Conservation (phyloP, 805 yeast genomes). For the Ogataea philodendri region DNA sequence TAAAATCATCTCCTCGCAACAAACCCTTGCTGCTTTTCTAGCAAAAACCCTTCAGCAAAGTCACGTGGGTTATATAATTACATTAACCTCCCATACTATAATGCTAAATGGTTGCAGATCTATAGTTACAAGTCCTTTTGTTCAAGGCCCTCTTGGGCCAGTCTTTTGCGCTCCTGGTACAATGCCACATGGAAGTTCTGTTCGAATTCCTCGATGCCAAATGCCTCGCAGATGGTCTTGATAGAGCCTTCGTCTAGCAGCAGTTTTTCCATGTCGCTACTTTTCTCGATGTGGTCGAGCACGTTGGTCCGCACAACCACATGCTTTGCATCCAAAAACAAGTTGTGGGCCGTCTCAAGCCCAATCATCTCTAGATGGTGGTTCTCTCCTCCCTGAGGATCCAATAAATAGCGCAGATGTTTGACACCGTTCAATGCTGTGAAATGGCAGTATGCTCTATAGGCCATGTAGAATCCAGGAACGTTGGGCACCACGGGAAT, state of each 20-base stretch:
- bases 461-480: conserved; percentile 84
- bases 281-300: conserved; percentile 14
- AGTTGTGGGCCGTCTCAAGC: conserved; percentile 32
- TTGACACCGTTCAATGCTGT: conserved; percentile 74
- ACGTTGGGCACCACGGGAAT: conserved; percentile 88
- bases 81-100: too few species aligned
- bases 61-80: conserved; percentile 8
- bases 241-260: conserved; percentile 47
- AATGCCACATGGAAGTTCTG: conserved; percentile 50
- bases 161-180: conserved; percentile 45
- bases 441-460: conserved; percentile 79
- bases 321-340: conserved; percentile 28
- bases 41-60: conserved; percentile 1
- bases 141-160: conserved; percentile 4
- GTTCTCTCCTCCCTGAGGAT: conserved; percentile 28
- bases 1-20: background rate
- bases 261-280: conserved; percentile 34
- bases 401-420: conserved; percentile 60
- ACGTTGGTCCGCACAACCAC: conserved; percentile 20
- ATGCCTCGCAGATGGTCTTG: conserved; percentile 41
- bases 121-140: too few species aligned
- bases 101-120: background rate
- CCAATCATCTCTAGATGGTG: conserved; percentile 37
- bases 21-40: background rate
- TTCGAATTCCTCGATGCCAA: conserved; percentile 45